A percentile compares a stretch with the other conserved stretches of the same genome.
Evolutionary conservation across 306 rosid species (phyloP).

Genomic region (Prunus mira): DNA sequence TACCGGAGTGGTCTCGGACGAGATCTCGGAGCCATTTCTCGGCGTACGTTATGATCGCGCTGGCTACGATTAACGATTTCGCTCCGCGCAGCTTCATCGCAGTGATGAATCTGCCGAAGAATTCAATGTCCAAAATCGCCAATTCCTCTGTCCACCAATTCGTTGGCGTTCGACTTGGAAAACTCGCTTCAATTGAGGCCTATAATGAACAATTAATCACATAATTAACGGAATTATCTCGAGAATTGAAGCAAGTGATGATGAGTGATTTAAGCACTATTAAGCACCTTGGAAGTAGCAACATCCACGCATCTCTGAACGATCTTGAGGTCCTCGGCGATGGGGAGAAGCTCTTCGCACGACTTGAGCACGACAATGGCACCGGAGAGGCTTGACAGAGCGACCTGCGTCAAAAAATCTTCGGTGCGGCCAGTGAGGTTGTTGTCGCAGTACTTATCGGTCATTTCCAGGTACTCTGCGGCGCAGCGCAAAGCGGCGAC

Average conservation of each 20-base stretch:
- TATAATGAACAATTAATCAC: neutral
- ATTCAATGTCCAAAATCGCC: slow-evolving; percentile 46
- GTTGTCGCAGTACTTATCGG: slow-evolving; percentile 55
- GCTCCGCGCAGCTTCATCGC: slow-evolving; percentile 64
- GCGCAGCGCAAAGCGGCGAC: slow-evolving; percentile 78
- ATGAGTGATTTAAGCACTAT: neutral
- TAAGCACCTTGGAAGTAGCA: slow-evolving; percentile 35
- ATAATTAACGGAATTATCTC: neutral
- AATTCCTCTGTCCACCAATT: slow-evolving; percentile 97
- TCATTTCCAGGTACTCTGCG: slow-evolving; percentile 79
- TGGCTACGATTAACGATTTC: slow-evolving; percentile 45
- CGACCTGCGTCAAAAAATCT: slow-evolving; percentile 67
- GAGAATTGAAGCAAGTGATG: neutral
- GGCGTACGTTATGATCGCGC: slow-evolving; percentile 63
- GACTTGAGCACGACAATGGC: slow-evolving; percentile 65
- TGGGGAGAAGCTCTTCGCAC: slow-evolving; percentile 52
- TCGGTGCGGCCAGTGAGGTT: slow-evolving; percentile 74
- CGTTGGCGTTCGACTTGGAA: slow-evolving; percentile 72
- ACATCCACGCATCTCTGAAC: slow-evolving; percentile 56
- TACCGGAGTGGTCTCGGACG: slow-evolving; percentile 78
- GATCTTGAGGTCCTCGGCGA: slow-evolving; percentile 47
- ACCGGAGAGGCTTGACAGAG: slow-evolving; percentile 53
- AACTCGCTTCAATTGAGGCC: slow-evolving; percentile 64
- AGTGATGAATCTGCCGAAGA: slow-evolving; percentile 47
- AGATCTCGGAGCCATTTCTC: slow-evolving; percentile 74